Percentiles rank a stretch among this genome's conserved stretches.
phyloP scores from a whole-genome alignment of 1,284 basidiomycete genomes.

The Trichosporon coremiiforme region DNA sequence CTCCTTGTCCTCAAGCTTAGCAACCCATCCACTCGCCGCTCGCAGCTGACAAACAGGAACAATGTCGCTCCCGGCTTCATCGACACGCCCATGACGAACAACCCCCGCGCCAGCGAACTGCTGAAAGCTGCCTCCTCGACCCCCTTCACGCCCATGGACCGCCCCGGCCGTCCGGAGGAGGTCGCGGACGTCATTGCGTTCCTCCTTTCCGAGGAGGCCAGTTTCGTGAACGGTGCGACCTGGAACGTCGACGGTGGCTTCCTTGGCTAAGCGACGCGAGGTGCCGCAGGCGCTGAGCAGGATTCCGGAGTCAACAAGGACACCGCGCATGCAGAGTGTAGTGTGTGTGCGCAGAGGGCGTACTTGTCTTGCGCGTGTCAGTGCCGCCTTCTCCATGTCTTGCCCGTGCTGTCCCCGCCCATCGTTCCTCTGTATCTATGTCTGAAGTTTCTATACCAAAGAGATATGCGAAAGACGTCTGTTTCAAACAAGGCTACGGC shows the following conservation, averaged over 20 bases:
- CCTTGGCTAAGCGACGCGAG: background rate
- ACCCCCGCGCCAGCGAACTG: background rate
- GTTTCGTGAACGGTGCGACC: constrained; percentile 42
- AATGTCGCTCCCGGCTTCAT: constrained; percentile 29
- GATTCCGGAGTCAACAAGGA: too few relatives aligned
- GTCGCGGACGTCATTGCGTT: constrained; percentile 41
- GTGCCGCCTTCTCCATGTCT: too few relatives aligned
- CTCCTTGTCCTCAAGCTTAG: too few relatives aligned
- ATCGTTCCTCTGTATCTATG: too few relatives aligned
- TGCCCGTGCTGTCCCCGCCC: too few relatives aligned
- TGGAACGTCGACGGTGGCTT: constrained; percentile 45
- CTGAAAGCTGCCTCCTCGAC: background rate
- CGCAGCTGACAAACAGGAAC: constrained; percentile 20
- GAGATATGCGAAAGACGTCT: too few relatives aligned
- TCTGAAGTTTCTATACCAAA: too few relatives aligned
- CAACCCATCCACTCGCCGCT: too few relatives aligned
- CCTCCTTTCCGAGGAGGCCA: constrained; percentile 38
- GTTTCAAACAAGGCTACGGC: too few relatives aligned
- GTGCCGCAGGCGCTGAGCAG: background rate
- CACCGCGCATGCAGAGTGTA: too few relatives aligned
- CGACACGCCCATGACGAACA: constrained; percentile 20
- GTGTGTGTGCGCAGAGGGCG: too few relatives aligned
- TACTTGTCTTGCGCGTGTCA: too few relatives aligned
- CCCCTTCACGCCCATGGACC: constrained; percentile 21
- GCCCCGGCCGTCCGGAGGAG: constrained; percentile 38